phyloP scores from a whole-genome alignment of 1,284 basidiomycete genomes.

The Apiotrichum domesticum region DNA sequence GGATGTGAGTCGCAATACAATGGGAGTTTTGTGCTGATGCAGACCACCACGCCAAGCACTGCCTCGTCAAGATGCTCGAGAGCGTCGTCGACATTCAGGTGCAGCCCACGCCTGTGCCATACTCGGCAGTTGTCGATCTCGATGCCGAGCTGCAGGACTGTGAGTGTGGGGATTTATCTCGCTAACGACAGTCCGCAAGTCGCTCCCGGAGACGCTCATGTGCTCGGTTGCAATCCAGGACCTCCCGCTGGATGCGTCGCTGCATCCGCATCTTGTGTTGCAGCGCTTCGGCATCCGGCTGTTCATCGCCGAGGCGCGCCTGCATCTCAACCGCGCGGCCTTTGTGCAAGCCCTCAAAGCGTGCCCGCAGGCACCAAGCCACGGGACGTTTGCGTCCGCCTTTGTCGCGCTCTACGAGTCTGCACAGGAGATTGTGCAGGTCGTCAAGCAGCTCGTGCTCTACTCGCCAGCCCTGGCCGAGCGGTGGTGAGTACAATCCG shows the following conservation, averaged over 20 bases:
- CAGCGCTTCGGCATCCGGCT: conserved; percentile 41
- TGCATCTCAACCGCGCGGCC: conserved; percentile 39
- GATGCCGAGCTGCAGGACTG: conserved; percentile 38
- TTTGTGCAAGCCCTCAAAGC: conserved; percentile 38
- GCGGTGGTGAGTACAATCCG: conserved; percentile 19
- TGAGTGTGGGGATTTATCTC: conserved; percentile 9
- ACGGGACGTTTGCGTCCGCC: conserved; percentile 24
- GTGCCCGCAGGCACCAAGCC: conserved; percentile 27
- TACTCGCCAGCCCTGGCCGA: conserved; percentile 40
- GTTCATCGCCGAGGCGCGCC: conserved; percentile 35
- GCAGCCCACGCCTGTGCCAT: conserved; percentile 23
- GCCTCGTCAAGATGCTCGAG: conserved; percentile 7
- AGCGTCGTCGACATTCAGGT: conserved; percentile 6
- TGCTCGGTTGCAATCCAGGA: conserved; percentile 29
- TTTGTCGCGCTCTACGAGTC: conserved; percentile 40
- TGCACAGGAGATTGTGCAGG: conserved; percentile 41
- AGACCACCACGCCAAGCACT: conserved; percentile 8
- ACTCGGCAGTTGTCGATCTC: conserved; percentile 28
- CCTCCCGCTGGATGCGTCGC: conserved; percentile 30
- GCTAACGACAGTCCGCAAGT: conserved; percentile 27
- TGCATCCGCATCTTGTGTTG: conserved; percentile 38
- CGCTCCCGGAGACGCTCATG: conserved; percentile 32
- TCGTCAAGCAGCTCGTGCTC: conserved; percentile 39
- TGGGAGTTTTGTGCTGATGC: background rate
- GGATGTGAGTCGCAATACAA: background rate